Conservation (phyloP, 1,139 yeast species). For the Hemisphaericaspora xylanilytica region DNA sequence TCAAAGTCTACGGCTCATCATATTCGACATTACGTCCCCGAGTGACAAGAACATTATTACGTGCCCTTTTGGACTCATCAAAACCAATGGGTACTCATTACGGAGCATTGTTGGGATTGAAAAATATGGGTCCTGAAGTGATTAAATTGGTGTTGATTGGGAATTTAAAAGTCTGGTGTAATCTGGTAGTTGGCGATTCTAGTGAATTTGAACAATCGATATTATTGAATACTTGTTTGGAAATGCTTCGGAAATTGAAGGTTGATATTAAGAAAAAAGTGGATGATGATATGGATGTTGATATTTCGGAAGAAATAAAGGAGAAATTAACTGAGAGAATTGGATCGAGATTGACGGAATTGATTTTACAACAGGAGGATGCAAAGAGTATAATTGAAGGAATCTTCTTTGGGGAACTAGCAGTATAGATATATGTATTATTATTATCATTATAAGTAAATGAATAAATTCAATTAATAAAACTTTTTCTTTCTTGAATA, state of each 20-base stretch:
- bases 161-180: slow-evolving; percentile 78
- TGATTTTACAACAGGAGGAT: slow-evolving; percentile 51
- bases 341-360: slow-evolving; percentile 57
- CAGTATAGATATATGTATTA: slow-evolving; percentile 15
- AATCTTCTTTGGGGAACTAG: slow-evolving; percentile 70
- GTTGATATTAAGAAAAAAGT: slow-evolving; percentile 19
- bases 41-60: slow-evolving; percentile 84
- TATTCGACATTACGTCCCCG: slow-evolving; percentile 91
- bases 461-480: slow-evolving; percentile 2
- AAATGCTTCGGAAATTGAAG: slow-evolving; percentile 48
- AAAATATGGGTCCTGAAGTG: slow-evolving; percentile 84
- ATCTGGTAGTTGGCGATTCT: slow-evolving; percentile 45
- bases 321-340: slow-evolving; percentile 53
- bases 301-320: slow-evolving; percentile 43
- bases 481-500: slow-evolving; percentile 9
- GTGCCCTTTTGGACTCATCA: slow-evolving; percentile 79
- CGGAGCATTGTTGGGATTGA: slow-evolving; percentile 86
- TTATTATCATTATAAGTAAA: slow-evolving; percentile 2
- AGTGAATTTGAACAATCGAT: slow-evolving; percentile 43
- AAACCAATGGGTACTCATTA: slow-evolving; percentile 87
- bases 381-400: slow-evolving; percentile 60
- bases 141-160: slow-evolving; percentile 82
- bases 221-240: slow-evolving; percentile 51
- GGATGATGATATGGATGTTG: slow-evolving; percentile 26
- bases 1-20: slow-evolving; percentile 76